Evolutionary conservation across 495 filamentous ascomycete species (phyloP), one percentile per base, ranked within the genome.

Genomic region (Penicillium odoratum): DNA sequence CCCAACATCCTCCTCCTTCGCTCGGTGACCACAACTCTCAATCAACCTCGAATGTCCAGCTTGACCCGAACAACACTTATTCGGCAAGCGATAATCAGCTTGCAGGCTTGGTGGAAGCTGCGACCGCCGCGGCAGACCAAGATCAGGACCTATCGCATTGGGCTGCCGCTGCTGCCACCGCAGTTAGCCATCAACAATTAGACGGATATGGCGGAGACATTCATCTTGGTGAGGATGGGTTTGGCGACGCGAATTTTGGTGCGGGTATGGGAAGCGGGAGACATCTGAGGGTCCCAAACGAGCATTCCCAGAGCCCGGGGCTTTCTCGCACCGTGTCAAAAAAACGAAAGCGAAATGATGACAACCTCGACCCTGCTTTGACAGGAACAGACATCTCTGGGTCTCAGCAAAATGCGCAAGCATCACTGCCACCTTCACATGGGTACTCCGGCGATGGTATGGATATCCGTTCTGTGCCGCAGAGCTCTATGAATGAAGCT

Each of bases 261-360:
- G 28, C 66, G 6, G 61, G 68, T 3, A 60, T 74, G 21, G 53
- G 63, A 26, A 61, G 60, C 15, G 70, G 65, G 11, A 68, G 72
- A 56, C 67, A 70, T 11, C 48, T 73, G 40, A 66, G 72, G 46
- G 68, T 57, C 11, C 62, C 62, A 10, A 69, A 92, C 69, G 85
- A 84, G 58, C 92, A 97, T 68, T 78, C 89, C 33, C 92, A 96
- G 64, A 86, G 91, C 4, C 66, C 85, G 10, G 93, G 93, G 9
- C 76, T 98, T 56, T 70, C 75, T 25, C 61, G 77, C 26, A 62
- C 70, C 3, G 74, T 65, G 10, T 72, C 77, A 0, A 78, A 76
- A 55, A 79, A 79, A 51, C 64, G 77, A 8, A 79, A 79, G 59
- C 61, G 77, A 51, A 71, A 69, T 15, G 75, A 78, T 26, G 75